Evolutionary conservation across 805 yeast genomes (phyloP).

Genomic region (Grigorovia transvaalensis): DNA sequence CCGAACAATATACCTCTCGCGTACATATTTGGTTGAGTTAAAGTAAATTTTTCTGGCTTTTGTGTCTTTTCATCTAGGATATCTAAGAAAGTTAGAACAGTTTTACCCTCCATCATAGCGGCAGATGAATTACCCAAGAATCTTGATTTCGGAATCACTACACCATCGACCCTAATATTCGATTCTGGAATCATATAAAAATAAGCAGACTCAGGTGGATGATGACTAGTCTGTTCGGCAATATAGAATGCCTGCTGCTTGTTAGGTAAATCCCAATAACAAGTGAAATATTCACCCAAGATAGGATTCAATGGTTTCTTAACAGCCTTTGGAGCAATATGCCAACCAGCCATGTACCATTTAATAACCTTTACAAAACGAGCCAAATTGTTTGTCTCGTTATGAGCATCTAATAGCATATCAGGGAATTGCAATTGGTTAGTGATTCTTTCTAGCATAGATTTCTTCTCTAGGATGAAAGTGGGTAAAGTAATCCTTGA

Average conservation of each 20-base stretch:
- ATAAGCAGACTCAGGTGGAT: conserved; percentile 95
- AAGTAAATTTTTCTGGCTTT: conserved; percentile 56
- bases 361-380: conserved; percentile 67
- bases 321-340: conserved; percentile 96
- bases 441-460: conserved; percentile 92
- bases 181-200: conserved; percentile 77
- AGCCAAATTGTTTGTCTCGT: conserved; percentile 43
- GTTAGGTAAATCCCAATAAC: conserved; percentile 85
- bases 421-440: conserved; percentile 78
- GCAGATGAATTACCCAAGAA: conserved; percentile 95
- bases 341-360: conserved; percentile 96
- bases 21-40: conserved; percentile 94
- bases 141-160: conserved; percentile 74
- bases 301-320: conserved; percentile 95
- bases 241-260: conserved; percentile 68
- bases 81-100: conserved; percentile 58
- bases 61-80: conserved; percentile 35
- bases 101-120: conserved; percentile 90
- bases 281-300: conserved; percentile 79
- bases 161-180: conserved; percentile 80
- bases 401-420: conserved; percentile 59
- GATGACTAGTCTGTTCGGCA: conserved; percentile 94
- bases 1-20: conserved; percentile 92
- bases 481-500: conserved; percentile 91
- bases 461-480: conserved; percentile 85